Base-by-base conservation (phyloP, 768 basidiomycete species). In the Tricholoma furcatifolium region DNA sequence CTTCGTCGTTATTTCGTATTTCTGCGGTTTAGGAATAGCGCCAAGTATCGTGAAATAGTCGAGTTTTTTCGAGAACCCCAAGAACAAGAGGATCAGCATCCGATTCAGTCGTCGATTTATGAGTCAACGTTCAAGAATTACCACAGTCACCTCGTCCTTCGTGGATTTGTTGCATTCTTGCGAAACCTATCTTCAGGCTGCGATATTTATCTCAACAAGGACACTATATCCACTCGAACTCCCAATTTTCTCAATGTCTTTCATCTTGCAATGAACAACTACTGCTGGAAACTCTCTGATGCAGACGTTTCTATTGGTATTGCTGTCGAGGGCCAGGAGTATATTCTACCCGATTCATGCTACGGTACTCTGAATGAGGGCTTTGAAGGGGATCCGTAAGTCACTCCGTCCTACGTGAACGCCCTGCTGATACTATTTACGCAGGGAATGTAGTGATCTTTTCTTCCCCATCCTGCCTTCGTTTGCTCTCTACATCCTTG, bases 391-490 rank as follows among this genome's bases (percentile, higher is more conserved):
- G 68, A 73, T 57, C 67, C 69, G 75, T 76, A 39, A 51, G 54
- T 41, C 11, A 17, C 17, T 23, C 15, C 21, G 9, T 1, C 27
- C 27, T 24, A 9, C 1, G 5, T n/a, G 24, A n/a, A 31, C 27
- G 30, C 24, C 30, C 21, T 27, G 14, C 17, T 30, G 23, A n/a
- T 44, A 47, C 10, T 9, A 47, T 9, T n/a, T 61, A 39, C 9
- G 30, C 50, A 81, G 80, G 11, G 71, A 74, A 41, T 79, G 74
- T 21, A 69, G 69, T 17, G 76, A 82, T 60, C 53, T 82, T 18
- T 73, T 85, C 54, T 84, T 84, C 55, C 82, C 83, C 2, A 68
- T 85, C 35, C 70, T 71, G 47, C 82, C 83, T 1, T 80, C 73
- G 4, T 54, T 82, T 24, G 75, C 82, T 3, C 34, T 85, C 14